Base-by-base conservation (phyloP, 2,329 filamentous ascomycete genomes). In the Trichoderma sp. region DNA sequence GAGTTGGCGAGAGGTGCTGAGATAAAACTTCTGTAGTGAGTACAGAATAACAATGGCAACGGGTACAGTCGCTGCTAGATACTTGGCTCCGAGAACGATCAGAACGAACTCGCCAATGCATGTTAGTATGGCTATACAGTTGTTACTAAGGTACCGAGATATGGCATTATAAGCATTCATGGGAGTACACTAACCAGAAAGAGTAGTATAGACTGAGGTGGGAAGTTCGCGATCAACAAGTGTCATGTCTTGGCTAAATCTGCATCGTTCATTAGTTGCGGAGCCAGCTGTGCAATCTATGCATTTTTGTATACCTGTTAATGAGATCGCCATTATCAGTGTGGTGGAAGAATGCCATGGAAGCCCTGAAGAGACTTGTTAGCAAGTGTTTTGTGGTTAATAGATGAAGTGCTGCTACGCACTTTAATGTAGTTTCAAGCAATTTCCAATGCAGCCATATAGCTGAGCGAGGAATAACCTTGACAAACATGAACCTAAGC, bases 1-100 rank as follows among this genome's bases (percentile, higher is more conserved):
- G 3, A 80, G 54, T 69, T 81, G 79, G 2, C 78, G 70, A 1
- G 78, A 70, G 8, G 68, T 70, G 22, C 60, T 39, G 19, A 70
- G 69, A 17, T 70, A 70, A 13, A 70, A 60, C 15, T 70, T 45
- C 34, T 70, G 69, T 10, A 70, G 57, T 9, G 56, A 29, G 39
- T 61, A 70, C 12, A 70, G 27, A 12, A 52, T 39, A 25, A 68
- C 34, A 19, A 70, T 27, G 29, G 66, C 35, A 54, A 68, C 27
- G 10, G 69, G 69, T 22, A 70, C 17, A 15, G 39, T 59, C 10
- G 56, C 65, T 9, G 57, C 52, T 29, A 70, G 64, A 32, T 69
- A 68, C 19, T 45, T 37, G 2, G 67, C 61, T 17, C 69, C 69
- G 7, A 58, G 54, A 15, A 58, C 50, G 37, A 70, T 61, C 9